Evolutionary conservation across 1,139 yeast species (phyloP).

Genomic region (Geotrichum restrictum): DNA sequence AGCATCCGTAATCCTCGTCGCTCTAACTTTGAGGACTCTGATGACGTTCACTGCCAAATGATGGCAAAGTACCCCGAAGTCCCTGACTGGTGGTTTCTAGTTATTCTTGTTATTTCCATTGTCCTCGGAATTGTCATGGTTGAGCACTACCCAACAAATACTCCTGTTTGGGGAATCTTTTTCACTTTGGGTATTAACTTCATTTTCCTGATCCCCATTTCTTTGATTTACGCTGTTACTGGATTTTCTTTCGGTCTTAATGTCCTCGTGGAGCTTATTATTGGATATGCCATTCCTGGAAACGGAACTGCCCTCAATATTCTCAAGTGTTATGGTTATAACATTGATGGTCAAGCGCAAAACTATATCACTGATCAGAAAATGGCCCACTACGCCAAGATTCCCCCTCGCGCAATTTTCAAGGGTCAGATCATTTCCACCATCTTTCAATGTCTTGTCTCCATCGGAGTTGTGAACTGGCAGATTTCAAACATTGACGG

Average conservation of each 20-base stretch:
- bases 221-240: conserved; percentile 44
- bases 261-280: conserved; percentile 52
- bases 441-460: conserved; percentile 41
- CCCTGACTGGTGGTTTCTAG: no score
- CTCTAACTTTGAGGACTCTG: conserved; percentile 33
- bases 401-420: conserved; percentile 61
- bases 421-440: conserved; percentile 52
- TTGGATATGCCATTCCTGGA: conserved; percentile 62
- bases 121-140: conserved; percentile 49
- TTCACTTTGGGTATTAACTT: conserved; percentile 54
- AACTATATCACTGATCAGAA: conserved; percentile 54
- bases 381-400: conserved; percentile 55
- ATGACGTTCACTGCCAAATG: conserved; percentile 36
- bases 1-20: conserved; percentile 37
- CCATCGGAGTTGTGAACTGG: conserved; percentile 54
- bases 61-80: conserved; percentile 49
- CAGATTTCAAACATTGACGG: conserved; percentile 46
- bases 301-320: conserved; percentile 58
- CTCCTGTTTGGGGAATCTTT: conserved; percentile 55
- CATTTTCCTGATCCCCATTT: conserved; percentile 51
- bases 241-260: no score
- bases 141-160: conserved; percentile 45
- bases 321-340: conserved; percentile 55
- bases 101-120: conserved; percentile 43
- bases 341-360: conserved; percentile 59